Conservation (phyloP, 2,329 filamentous ascomycete species). For the Fusarium graminum region DNA sequence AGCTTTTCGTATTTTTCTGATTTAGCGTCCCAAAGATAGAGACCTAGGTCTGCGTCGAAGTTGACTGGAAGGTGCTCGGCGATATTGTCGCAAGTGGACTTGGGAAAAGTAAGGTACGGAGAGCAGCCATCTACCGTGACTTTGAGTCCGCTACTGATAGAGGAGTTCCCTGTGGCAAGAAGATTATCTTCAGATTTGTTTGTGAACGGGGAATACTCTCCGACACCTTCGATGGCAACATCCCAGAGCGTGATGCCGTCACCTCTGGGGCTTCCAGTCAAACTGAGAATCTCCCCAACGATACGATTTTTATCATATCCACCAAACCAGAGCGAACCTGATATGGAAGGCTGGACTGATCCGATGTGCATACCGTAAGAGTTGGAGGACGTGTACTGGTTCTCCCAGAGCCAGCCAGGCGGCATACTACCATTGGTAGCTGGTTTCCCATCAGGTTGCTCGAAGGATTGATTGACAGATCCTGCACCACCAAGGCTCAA, state of each 20-base stretch:
- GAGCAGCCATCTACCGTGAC: slow-evolving; percentile 17
- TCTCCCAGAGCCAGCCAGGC: slow-evolving; percentile 10
- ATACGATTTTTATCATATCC: slow-evolving; percentile 17
- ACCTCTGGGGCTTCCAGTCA: slow-evolving; percentile 5
- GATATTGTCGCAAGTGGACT: slow-evolving; percentile 18
- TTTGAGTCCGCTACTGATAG: slow-evolving; percentile 5
- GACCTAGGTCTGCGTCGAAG: slow-evolving; percentile 2
- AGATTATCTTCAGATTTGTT: neutral
- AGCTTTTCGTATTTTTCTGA: slow-evolving; percentile 2
- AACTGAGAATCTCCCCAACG: slow-evolving; percentile 2
- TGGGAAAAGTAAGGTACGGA: slow-evolving; percentile 8
- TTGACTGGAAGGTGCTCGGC: slow-evolving; percentile 2
- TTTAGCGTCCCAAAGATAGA: slow-evolving; percentile 12
- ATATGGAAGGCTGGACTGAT: neutral
- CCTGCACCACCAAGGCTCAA: slow-evolving; percentile 10
- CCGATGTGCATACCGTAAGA: slow-evolving; percentile 23
- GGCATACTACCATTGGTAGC: slow-evolving; percentile 6
- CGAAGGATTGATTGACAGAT: slow-evolving; percentile 5
- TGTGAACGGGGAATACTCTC: neutral
- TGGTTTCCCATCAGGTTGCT: neutral
- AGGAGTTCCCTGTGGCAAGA: neutral
- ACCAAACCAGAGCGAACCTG: slow-evolving; percentile 11
- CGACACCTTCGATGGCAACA: slow-evolving; percentile 9
- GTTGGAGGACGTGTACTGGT: neutral
- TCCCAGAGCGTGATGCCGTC: slow-evolving; percentile 15